Evolutionary conservation across 129 eudicot species (phyloP), one percentile per base, ranked within the genome.

Genomic region (Apium graveolens): DNA sequence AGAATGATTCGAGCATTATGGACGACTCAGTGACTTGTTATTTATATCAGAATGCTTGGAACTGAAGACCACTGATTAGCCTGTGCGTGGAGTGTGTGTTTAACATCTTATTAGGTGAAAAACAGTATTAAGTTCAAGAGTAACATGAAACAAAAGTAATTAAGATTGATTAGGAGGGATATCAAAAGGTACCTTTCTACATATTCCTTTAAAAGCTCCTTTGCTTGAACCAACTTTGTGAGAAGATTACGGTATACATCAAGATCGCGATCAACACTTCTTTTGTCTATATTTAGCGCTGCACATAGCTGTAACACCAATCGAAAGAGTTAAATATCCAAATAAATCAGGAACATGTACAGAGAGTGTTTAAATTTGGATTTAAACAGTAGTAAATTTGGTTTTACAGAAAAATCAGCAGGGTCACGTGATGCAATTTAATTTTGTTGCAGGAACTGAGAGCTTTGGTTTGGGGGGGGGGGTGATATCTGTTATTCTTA

Each of bases 191-290:
- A 94, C 98, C 98, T 94, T 46, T 85, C 98, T 14, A 91, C 90
- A 49, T 89, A 94, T 83, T 94, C 98, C 88, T 88, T 91, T 49
- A 94, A 38, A 41, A 94, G 90, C 77, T 94, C 98, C 74, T 94
- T 91, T 4, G 98, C 96, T 87, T 94, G 98, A 84, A 94, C 97
- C 83, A 94, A 89, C 85, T 91, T 94, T 3, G 98, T 86, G 68
- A 94, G 91, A 68, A 94, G 82, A 82, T 94, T 94, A 83, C 98
- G 98, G 78, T 94, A 94, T 73, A 94, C 97, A 76, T 94, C 98
- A 87, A 94, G 98, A 75, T 94, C 98, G 39, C 98, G 83, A 75
- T 94, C 98, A 71, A 94, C 98, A 74, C 88, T 89, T 83, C 65
- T 91, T 89, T 94, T 94, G 75, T 86, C 70, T 74, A 93, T 82